A percentile compares a stretch with the other conserved stretches of the same genome.
These are phyloP conservation scores for Aspergillus wentii DNA, from an alignment of 495 filamentous ascomycete species.

Conservation along the genomic window DNA sequence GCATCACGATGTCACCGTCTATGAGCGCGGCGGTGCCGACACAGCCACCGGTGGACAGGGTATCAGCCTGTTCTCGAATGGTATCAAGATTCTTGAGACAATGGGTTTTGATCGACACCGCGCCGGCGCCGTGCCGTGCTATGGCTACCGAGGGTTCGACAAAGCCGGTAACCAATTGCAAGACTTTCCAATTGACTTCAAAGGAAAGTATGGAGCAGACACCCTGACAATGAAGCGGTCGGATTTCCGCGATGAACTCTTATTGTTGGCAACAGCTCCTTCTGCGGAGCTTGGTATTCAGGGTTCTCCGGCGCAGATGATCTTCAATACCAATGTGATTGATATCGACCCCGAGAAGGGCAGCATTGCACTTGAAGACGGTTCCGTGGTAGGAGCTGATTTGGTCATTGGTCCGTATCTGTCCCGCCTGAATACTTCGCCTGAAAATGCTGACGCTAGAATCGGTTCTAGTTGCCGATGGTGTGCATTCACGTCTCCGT, in stretches of 20 bases:
- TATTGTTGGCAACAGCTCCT: slow-evolving; percentile 6
- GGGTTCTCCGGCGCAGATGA: slow-evolving; percentile 1
- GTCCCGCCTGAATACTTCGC: not conserved
- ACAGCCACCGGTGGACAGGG: slow-evolving; percentile 1
- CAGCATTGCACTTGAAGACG: not conserved
- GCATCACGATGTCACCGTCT: slow-evolving; percentile 9
- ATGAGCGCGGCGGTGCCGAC: slow-evolving; percentile 3
- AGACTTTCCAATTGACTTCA: not conserved
- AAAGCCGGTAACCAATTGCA: not conserved
- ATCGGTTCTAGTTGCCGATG: not conserved
- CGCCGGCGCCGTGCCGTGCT: not conserved
- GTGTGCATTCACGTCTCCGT: not conserved
- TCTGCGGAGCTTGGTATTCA: slow-evolving; percentile 4
- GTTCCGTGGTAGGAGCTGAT: slow-evolving; percentile 4
- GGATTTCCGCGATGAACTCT: slow-evolving; percentile 8
- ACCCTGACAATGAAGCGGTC: slow-evolving; percentile 3
- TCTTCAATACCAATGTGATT: slow-evolving; percentile 2
- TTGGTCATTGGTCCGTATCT: slow-evolving; percentile 5
- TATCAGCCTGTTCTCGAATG: slow-evolving; percentile 7
- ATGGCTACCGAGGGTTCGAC: not conserved
- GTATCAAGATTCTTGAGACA: slow-evolving; percentile 3
- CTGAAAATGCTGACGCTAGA: not conserved
- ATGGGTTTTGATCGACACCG: slow-evolving; percentile 6
- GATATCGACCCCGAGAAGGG: slow-evolving; percentile 8
- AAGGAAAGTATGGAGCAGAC: not conserved